A percentile compares a stretch with the other conserved stretches of the same genome.
Evolutionary conservation across 495 filamentous ascomycete genomes (phyloP).

Genomic region (Pyrenopolyporus hunteri): DNA sequence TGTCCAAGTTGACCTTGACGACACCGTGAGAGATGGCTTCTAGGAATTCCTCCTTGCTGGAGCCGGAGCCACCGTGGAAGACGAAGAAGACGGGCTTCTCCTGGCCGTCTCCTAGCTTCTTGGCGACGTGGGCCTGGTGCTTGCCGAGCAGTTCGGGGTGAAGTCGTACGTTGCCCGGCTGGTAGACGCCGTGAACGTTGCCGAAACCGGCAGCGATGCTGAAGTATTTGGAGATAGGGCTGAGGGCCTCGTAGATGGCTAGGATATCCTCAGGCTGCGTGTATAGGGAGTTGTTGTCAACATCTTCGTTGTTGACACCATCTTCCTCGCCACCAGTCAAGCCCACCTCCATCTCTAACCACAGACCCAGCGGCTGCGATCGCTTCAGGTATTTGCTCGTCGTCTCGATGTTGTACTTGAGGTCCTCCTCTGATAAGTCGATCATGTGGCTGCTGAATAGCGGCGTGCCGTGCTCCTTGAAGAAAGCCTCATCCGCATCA

Average conservation of each 20-base stretch:
- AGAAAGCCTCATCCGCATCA: constrained; percentile 87
- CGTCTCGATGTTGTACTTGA: constrained; percentile 88
- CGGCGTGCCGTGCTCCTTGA: constrained; percentile 89
- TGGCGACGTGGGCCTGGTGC: constrained; percentile 90
- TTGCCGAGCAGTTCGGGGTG: constrained; percentile 92
- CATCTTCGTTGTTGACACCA: constrained; percentile 83
- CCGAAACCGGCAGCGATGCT: constrained; percentile 98
- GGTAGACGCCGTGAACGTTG: constrained; percentile 99
- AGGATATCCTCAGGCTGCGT: constrained; percentile 97
- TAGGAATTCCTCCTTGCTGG: constrained; percentile 82
- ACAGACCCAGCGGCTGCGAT: constrained; percentile 93
- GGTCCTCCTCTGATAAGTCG: constrained; percentile 80
- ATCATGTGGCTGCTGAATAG: constrained; percentile 98
- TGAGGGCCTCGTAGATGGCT: constrained; percentile 81
- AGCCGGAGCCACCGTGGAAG: constrained; percentile 97
- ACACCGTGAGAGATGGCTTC: constrained; percentile 92
- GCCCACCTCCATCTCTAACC: constrained; percentile 98
- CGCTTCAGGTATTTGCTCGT: constrained; percentile 91
- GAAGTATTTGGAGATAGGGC: constrained; percentile 88
- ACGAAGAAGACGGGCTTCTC: constrained; percentile 97
- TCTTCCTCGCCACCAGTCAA: constrained; percentile 97
- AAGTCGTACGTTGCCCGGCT: constrained; percentile 95
- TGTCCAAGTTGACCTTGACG: constrained; percentile 97
- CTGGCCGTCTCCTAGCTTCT: constrained; percentile 61
- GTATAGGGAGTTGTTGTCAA: constrained; percentile 96